A percentile compares a stretch with the other conserved stretches of the same genome.
phyloP scores from a whole-genome alignment of 495 filamentous ascomycete genomes.

The Zalerion maritima region DNA sequence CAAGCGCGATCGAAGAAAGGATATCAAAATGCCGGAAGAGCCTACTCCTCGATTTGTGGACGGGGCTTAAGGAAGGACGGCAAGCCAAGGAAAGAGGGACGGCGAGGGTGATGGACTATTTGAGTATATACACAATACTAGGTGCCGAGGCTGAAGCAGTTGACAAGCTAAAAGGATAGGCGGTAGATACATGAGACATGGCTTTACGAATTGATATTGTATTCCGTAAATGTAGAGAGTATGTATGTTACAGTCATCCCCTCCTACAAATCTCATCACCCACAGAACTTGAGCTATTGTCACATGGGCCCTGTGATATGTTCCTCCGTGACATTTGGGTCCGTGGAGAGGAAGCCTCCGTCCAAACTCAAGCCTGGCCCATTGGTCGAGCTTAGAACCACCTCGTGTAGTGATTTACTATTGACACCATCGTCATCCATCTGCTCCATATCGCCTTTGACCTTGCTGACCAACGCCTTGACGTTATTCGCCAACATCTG shows the following conservation, averaged over 20 bases:
- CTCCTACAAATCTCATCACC: no score
- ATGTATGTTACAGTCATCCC: no score
- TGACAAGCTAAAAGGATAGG: conserved; percentile 25
- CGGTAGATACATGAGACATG: background rate
- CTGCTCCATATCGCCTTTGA: conserved; percentile 61
- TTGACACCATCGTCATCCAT: conserved; percentile 53
- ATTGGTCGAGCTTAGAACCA: conserved; percentile 82
- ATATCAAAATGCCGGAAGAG: conserved; percentile 45
- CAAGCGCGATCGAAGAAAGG: conserved; percentile 42
- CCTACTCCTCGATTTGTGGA: conserved; percentile 67
- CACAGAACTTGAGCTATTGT: conserved; percentile 8
- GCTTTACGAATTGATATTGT: background rate
- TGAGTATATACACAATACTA: conserved; percentile 65
- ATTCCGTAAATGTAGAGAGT: conserved; percentile 23
- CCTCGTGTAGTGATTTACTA: conserved; percentile 87
- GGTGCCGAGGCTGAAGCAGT: conserved; percentile 63
- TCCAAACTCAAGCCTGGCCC: conserved; percentile 77
- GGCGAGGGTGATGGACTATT: conserved; percentile 46
- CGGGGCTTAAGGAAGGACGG: conserved; percentile 59
- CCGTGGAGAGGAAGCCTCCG: conserved; percentile 51
- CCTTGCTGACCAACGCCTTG: conserved; percentile 52
- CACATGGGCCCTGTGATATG: conserved; percentile 39
- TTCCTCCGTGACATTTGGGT: conserved; percentile 36
- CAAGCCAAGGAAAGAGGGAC: conserved; percentile 37
- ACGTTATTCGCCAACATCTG: conserved; percentile 77